Evolutionary conservation across 2,329 filamentous ascomycete genomes (phyloP).

Genomic region (Fusarium poae): DNA sequence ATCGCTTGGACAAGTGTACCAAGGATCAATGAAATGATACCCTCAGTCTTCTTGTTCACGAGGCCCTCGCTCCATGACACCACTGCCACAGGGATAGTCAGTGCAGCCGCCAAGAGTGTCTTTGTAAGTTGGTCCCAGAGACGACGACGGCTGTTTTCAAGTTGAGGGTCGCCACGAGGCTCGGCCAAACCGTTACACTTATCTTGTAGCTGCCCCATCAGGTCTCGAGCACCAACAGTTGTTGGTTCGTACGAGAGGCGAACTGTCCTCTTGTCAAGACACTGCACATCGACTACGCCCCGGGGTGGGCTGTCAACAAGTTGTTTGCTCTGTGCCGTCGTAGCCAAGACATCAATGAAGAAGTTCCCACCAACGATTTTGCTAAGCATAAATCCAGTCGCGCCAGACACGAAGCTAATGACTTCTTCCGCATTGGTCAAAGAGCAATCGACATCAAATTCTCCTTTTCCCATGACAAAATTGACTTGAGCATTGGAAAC

Average conservation of each 20-base stretch:
- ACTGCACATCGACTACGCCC: slow-evolving; percentile 15
- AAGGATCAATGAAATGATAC: slow-evolving; percentile 57
- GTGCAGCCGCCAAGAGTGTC: slow-evolving; percentile 47
- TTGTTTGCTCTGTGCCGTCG: not conserved
- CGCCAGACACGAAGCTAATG: slow-evolving; percentile 9
- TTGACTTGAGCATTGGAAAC: slow-evolving; percentile 54
- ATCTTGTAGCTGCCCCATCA: slow-evolving; percentile 41
- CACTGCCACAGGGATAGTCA: slow-evolving; percentile 54
- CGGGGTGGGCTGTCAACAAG: not conserved
- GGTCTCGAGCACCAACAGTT: slow-evolving; percentile 50
- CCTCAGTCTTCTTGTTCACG: slow-evolving; percentile 40
- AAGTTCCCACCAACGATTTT: slow-evolving; percentile 9
- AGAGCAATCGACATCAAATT: slow-evolving; percentile 50
- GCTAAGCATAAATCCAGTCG: slow-evolving; percentile 51
- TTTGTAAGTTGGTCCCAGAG: slow-evolving; percentile 53
- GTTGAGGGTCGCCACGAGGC: slow-evolving; percentile 51
- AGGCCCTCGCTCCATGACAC: slow-evolving; percentile 51
- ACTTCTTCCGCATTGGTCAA: slow-evolving; percentile 45
- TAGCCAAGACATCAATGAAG: not conserved
- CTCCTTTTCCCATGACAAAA: slow-evolving; percentile 56
- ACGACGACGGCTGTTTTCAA: slow-evolving; percentile 50
- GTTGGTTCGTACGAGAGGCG: slow-evolving; percentile 54
- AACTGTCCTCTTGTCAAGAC: slow-evolving; percentile 50
- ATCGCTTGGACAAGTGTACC: slow-evolving; percentile 65
- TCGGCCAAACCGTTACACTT: slow-evolving; percentile 48